These are phyloP conservation scores for Marasmius tenuissimus DNA, from an alignment of 1,284 basidiomycete genomes.

Conservation along the genomic window DNA sequence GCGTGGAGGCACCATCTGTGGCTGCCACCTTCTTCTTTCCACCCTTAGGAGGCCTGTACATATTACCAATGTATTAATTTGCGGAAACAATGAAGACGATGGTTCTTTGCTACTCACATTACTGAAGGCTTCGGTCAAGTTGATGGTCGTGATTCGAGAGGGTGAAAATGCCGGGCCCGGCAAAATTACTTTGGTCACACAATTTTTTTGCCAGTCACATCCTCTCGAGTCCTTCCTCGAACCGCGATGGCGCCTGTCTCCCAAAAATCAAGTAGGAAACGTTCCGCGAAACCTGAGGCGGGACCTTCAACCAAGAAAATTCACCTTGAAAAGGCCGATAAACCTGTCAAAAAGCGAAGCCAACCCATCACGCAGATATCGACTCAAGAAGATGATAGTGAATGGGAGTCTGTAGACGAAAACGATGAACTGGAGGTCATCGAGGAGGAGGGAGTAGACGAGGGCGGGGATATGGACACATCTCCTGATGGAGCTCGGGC, in stretches of 20 bases:
- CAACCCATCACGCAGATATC: slow-evolving; percentile 47
- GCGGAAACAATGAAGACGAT: background rate
- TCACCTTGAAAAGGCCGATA: slow-evolving; percentile 34
- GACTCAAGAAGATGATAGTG: slow-evolving; percentile 27
- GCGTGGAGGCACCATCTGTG: slow-evolving; percentile 42
- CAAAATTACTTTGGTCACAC: background rate
- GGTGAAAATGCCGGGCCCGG: background rate
- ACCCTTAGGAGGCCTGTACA: slow-evolving; percentile 44
- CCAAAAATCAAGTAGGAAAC: slow-evolving; percentile 45
- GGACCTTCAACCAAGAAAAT: slow-evolving; percentile 55
- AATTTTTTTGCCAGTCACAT: background rate
- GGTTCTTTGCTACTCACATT: background rate
- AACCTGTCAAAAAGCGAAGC: slow-evolving; percentile 45
- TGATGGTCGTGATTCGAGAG: background rate
- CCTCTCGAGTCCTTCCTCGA: background rate
- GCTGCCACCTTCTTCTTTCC: slow-evolving; percentile 36
- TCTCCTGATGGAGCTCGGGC: background rate
- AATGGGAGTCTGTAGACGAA: slow-evolving; percentile 6
- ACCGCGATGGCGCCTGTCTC: slow-evolving; percentile 23
- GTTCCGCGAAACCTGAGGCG: slow-evolving; percentile 42
- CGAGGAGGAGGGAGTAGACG: slow-evolving; percentile 23
- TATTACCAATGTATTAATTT: background rate
- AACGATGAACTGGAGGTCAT: background rate
- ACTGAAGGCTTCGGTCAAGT: background rate
- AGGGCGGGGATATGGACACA: slow-evolving; percentile 12